Evolutionary conservation across 2,329 filamentous ascomycete genomes (phyloP).

Genomic region (Fusarium algeriense): DNA sequence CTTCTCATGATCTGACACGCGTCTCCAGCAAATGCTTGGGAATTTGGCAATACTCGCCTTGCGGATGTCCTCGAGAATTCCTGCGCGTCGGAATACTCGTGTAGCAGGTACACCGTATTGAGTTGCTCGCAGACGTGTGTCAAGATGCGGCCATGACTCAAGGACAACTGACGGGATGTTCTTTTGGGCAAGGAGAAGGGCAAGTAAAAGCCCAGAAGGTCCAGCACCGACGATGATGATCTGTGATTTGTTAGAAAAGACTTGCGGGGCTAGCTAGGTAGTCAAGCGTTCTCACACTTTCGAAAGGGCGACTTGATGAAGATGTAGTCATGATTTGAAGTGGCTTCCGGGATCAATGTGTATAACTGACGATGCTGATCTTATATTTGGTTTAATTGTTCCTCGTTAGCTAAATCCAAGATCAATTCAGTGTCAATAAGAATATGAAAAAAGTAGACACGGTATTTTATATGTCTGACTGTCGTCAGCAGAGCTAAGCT

Average conservation of each 20-base stretch:
- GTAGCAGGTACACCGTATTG: slow-evolving; percentile 13
- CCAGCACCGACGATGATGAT: slow-evolving; percentile 11
- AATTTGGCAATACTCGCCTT: slow-evolving; percentile 2
- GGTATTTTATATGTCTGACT: not conserved
- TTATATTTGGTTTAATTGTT: too few relatives aligned
- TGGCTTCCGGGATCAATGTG: not conserved
- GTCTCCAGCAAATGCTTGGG: slow-evolving; percentile 6
- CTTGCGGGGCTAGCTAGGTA: rapidly evolving
- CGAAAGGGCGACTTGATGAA: not conserved
- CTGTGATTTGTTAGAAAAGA: not conserved
- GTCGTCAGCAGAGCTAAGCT: not conserved
- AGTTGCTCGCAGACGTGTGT: slow-evolving; percentile 1
- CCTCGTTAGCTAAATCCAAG: too few relatives aligned
- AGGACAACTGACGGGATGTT: not conserved
- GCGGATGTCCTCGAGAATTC: not conserved
- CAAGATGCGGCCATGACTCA: slow-evolving; percentile 9
- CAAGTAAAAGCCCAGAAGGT: not conserved
- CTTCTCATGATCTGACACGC: slow-evolving; percentile 1
- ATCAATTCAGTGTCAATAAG: too few relatives aligned
- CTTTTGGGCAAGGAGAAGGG: not conserved
- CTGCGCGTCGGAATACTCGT: slow-evolving; percentile 3
- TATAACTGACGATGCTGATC: too few relatives aligned
- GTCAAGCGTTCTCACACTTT: not conserved
- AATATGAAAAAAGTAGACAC: not conserved
- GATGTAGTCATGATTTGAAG: not conserved